These are phyloP conservation scores for Penicillium frequentans DNA, from an alignment of 2,329 filamentous ascomycete genomes.

Conservation along the genomic window DNA sequence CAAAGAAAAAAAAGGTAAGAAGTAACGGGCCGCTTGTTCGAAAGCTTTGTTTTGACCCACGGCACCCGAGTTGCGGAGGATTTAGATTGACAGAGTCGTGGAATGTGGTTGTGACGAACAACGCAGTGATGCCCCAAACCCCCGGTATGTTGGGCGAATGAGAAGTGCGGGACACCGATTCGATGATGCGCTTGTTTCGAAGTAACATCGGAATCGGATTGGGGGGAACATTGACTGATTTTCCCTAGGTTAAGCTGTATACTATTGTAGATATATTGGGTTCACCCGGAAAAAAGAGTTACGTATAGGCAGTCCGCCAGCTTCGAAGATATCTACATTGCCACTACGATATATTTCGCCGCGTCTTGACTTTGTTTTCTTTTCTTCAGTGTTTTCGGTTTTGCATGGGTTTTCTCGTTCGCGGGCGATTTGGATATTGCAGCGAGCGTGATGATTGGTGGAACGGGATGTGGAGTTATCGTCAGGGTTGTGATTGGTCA, in stretches of 20 bases:
- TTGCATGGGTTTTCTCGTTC: constrained; percentile 1
- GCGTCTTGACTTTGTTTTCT: neutral
- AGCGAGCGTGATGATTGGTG: constrained; percentile 15
- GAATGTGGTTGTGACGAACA: constrained; percentile 23
- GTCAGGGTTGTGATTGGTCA: constrained; percentile 10
- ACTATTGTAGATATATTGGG: neutral
- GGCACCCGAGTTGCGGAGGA: constrained; percentile 1
- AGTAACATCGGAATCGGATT: constrained; percentile 8
- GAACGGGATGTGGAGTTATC: constrained; percentile 1
- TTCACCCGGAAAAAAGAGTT: neutral
- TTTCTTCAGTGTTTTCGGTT: constrained; percentile 7
- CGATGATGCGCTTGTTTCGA: constrained; percentile 20
- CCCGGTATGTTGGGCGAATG: constrained; percentile 10
- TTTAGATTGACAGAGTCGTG: constrained; percentile 4
- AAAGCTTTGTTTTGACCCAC: constrained; percentile 33
- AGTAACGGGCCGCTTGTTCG: constrained; percentile 7
- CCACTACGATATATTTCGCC: neutral
- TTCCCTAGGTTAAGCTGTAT: neutral
- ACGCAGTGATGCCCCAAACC: neutral
- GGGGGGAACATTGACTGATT: neutral
- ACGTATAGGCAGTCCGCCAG: neutral
- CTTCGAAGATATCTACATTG: neutral
- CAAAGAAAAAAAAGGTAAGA: constrained; percentile 3
- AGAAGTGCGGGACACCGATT: constrained; percentile 8
- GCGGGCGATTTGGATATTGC: constrained; percentile 1